Evolutionary conservation across 108 stramenopile species (phyloP), one percentile per base, ranked within the genome.

Genomic region (Stephanodiscus triporus): DNA sequence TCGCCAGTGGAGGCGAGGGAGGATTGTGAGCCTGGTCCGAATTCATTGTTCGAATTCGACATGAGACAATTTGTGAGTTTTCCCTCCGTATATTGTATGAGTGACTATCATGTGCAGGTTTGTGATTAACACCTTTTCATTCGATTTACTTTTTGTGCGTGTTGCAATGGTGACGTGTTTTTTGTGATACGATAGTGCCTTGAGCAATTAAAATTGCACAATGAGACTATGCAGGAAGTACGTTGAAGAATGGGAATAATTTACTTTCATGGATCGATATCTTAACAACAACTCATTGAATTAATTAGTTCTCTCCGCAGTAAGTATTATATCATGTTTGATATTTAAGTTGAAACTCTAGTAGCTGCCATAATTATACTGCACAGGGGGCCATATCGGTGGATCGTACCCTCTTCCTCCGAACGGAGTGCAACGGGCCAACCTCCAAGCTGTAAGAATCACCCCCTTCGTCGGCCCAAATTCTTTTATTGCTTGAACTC

Each of bases 341-440:
- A 24, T 27, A 36, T 13, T 20, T 29, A 37, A 4, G 20, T 49
- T 47, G 66, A 58, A 45, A 58, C 26, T 60, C 76, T 69, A 93
- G 50, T 90, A 93, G 51, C 89, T 93, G 6, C 85, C 85, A 77
- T 89, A 88, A 6, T 60, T 87, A 63, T 87, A 91, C 4, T 82
- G 14, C 6, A 90, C 89, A 22, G 93, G 93, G 11, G 93, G 93
- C 93, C 93, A 94, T 26, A 74, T 65, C 9, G 95, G 95, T 54
- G 91, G 92, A 85, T 96, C 95, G 65, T 94, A 96, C 19, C 95
- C 95, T 73, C 83, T 89, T 47, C 95, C 95, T 16, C 95, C 95
- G 9, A 93, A 74, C 17, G 95, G 95, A 50, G 78, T 78, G 75
- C 95, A 96, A 68, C 95, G 56, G 38, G 92, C 65, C 29, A 96